Evolutionary conservation across 345 rosid genomes (phyloP), one percentile per base, ranked within the genome.

Genomic region (Hibiscus trionum): DNA sequence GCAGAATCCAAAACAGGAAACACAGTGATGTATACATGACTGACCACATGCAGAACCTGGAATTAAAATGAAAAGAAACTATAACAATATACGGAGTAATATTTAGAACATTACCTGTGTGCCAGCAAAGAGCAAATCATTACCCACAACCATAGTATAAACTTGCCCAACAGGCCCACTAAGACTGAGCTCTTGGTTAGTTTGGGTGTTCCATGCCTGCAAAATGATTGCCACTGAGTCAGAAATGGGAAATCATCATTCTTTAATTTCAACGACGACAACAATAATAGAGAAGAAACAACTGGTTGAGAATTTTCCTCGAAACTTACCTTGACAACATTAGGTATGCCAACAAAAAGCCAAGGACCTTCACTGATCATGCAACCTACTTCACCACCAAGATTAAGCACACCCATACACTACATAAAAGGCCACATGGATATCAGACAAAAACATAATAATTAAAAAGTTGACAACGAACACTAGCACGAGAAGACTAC

Each of bases 101-200:
- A 47, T 10, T 29, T 56, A 63, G 53, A 61, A 2, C 11, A 67
- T 80, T 74, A 93, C 99, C 90, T 96, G 98, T 12, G 89, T 85
- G 29, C 99, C 97, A 75, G 98, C 94, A 8, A 96, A 87, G 70
- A 96, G 97, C 63, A 96, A 80, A 70, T 82, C 96, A 76, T 88
- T 81, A 31, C 93, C 99, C 79, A 89, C 97, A 69, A 85, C 98
- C 78, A 96, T 66, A 35, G 98, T 76, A 79, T 93, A 91, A 35
- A 96, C 99, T 86, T 88, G 97, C 72, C 99, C 98, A 42, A 87
- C 93, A 80, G 98, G 99, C 74, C 98, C 99, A 81, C 9, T 86
- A 19, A 96, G 99, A 81, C 84, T 91, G 37, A 85, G 81, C 29
- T 93, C 98, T 42, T 81, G 71, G 67, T 82, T 86, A 26, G 87